Evolutionary conservation across 2,329 filamentous ascomycete genomes (phyloP).

Genomic region (Aspergillus thermomutatus): DNA sequence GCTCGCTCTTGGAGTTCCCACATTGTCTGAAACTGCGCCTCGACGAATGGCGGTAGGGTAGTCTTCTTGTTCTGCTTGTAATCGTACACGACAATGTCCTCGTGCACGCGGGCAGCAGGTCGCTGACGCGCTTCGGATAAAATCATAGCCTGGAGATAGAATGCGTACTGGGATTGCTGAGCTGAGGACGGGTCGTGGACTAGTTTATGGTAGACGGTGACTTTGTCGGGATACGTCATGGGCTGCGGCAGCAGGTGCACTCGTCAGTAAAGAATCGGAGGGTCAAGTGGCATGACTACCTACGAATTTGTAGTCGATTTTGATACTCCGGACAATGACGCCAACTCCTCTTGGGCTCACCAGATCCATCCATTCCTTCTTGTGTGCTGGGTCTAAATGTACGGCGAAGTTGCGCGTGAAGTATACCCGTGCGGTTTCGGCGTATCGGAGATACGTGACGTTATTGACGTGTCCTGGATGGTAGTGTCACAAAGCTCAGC

Average conservation of each 20-base stretch:
- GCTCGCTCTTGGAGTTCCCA: slow-evolving; percentile 62
- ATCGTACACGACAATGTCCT: slow-evolving; percentile 79
- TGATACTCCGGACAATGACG: slow-evolving; percentile 75
- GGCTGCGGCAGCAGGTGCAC: slow-evolving; percentile 51
- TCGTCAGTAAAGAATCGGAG: slow-evolving; percentile 4
- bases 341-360: slow-evolving; percentile 65
- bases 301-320: slow-evolving; percentile 84
- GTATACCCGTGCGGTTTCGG: slow-evolving; percentile 75
- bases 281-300: slow-evolving; percentile 29
- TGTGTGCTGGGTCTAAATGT: slow-evolving; percentile 59
- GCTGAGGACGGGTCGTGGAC: slow-evolving; percentile 46
- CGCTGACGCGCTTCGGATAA: slow-evolving; percentile 73
- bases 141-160: slow-evolving; percentile 58
- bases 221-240: slow-evolving; percentile 76
- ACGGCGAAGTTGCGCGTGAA: slow-evolving; percentile 70
- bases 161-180: slow-evolving; percentile 27
- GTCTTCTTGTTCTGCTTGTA: slow-evolving; percentile 58
- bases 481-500: neutral
- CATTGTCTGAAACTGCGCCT: slow-evolving; percentile 57
- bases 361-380: slow-evolving; percentile 64
- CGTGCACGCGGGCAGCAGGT: slow-evolving; percentile 68
- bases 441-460: slow-evolving; percentile 76
- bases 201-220: slow-evolving; percentile 82
- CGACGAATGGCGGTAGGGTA: slow-evolving; percentile 58
- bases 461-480: slow-evolving; percentile 77